Percentiles rank a stretch among this genome's conserved stretches.
Evolutionary conservation across 2,329 filamentous ascomycete species (phyloP).

Genomic region (Iodosphaeria phyllophila): DNA sequence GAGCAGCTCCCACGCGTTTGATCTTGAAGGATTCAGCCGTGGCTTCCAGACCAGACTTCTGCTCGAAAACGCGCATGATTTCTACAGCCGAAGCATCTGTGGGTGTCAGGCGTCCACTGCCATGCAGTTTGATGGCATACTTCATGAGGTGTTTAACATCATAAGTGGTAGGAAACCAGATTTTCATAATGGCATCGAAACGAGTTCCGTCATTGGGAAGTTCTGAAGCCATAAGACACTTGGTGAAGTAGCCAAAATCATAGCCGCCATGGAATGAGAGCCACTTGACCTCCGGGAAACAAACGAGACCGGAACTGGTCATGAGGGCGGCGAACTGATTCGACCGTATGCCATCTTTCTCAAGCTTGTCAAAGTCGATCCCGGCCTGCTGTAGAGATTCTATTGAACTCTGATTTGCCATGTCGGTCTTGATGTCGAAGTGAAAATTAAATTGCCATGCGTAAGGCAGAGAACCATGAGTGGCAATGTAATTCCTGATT

Average conservation of each 20-base stretch:
- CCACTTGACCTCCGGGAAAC: constrained; percentile 80
- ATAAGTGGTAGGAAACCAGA: constrained; percentile 84
- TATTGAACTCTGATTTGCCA: constrained; percentile 94
- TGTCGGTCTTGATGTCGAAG: constrained; percentile 85
- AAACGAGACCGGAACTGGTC: constrained; percentile 80
- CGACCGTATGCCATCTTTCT: constrained; percentile 79
- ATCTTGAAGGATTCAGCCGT: constrained; percentile 87
- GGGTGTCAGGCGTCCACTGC: constrained; percentile 41
- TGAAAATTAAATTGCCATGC: constrained; percentile 99
- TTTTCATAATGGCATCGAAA: constrained; percentile 75
- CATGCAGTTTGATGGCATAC: constrained; percentile 55
- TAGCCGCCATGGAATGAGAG: constrained; percentile 96
- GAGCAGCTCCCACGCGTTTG: constrained; percentile 69
- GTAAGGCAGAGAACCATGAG: constrained; percentile 46
- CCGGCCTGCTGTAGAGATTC: constrained; percentile 78
- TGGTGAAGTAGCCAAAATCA: constrained; percentile 94
- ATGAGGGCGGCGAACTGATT: constrained; percentile 75
- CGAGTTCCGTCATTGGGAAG: constrained; percentile 79
- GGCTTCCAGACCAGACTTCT: constrained; percentile 82
- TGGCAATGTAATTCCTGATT: constrained; percentile 18
- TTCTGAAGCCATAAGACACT: constrained; percentile 68
- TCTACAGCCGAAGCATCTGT: constrained; percentile 47
- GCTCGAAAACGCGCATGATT: constrained; percentile 68
- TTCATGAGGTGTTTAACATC: constrained; percentile 98
- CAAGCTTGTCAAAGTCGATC: constrained; percentile 75